A percentile compares a stretch with the other conserved stretches of the same genome.
These are phyloP conservation scores for Torrubiella hemipterigena DNA, from an alignment of 2,329 filamentous ascomycete genomes.

Conservation along the genomic window DNA sequence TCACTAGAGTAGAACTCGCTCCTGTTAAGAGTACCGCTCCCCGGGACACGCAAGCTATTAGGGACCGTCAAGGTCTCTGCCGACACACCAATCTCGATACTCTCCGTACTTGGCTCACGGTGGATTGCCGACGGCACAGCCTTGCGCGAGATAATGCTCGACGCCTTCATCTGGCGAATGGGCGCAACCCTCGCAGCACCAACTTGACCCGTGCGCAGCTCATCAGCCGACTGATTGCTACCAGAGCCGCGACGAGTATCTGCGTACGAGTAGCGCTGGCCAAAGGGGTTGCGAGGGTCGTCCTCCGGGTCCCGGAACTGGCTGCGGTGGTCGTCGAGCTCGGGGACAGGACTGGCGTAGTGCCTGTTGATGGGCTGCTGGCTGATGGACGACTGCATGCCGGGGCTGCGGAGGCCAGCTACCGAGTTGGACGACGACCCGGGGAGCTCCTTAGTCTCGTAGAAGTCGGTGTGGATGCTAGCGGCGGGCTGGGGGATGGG, in stretches of 20 bases:
- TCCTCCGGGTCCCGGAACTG: too few species aligned
- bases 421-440: too few species aligned
- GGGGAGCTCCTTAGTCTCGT: too few species aligned
- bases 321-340: constrained; percentile 13
- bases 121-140: constrained; percentile 21
- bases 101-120: constrained; percentile 32
- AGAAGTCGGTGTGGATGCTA: constrained; percentile 33
- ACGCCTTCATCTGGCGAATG: constrained; percentile 26
- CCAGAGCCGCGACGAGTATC: constrained; percentile 9
- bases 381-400: constrained; percentile 7
- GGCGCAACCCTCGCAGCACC: constrained; percentile 16
- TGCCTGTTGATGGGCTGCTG: constrained; percentile 7
- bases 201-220: constrained; percentile 15
- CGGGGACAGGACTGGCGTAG: constrained; percentile 7
- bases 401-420: constrained; percentile 27
- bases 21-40: too few species aligned
- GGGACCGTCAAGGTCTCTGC: constrained; percentile 11
- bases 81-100: constrained; percentile 41
- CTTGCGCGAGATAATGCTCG: constrained; percentile 12
- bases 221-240: not conserved
- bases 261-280: constrained; percentile 17
- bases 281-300: constrained; percentile 23
- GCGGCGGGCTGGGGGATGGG: too few species aligned
- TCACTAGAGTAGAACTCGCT: not conserved
- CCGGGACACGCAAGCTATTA: too few species aligned